These are phyloP conservation scores for Rhodotorula glutinis DNA, from an alignment of 1,284 basidiomycete species.

Conservation along the genomic window DNA sequence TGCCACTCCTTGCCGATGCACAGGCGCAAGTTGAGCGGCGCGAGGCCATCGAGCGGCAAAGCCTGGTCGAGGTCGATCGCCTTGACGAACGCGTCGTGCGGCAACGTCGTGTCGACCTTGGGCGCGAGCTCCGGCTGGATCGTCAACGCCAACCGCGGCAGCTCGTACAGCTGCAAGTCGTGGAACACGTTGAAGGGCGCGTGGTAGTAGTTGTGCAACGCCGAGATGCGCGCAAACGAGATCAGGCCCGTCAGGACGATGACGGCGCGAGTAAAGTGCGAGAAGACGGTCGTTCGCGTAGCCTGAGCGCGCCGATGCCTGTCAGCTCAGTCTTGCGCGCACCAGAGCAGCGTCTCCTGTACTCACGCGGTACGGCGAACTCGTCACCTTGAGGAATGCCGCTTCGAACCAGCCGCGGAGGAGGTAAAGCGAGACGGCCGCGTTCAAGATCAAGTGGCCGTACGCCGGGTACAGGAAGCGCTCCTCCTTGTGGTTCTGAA, in stretches of 20 bases:
- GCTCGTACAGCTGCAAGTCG: slow-evolving; percentile 71
- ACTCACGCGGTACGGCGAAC: slow-evolving; percentile 75
- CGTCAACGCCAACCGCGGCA: slow-evolving; percentile 71
- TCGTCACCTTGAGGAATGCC: slow-evolving; percentile 67
- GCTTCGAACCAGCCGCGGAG: slow-evolving; percentile 79
- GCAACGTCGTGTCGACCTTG: slow-evolving; percentile 29
- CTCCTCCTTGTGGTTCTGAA: slow-evolving; percentile 95
- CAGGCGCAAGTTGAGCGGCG: slow-evolving; percentile 69
- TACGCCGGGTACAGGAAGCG: slow-evolving; percentile 96
- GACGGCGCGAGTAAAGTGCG: slow-evolving; percentile 67
- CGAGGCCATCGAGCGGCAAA: slow-evolving; percentile 66
- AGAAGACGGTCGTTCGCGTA: slow-evolving; percentile 69
- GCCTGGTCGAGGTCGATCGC: slow-evolving; percentile 52
- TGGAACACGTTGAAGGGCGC: slow-evolving; percentile 74
- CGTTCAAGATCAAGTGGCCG: slow-evolving; percentile 88
- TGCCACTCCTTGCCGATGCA: slow-evolving; percentile 97
- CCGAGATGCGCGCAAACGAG: slow-evolving; percentile 73
- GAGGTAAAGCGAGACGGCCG: slow-evolving; percentile 78
- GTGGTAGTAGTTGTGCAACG: slow-evolving; percentile 84
- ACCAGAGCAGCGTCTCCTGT: too few species aligned
- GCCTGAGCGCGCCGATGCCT: slow-evolving; percentile 56
- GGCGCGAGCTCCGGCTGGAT: slow-evolving; percentile 51
- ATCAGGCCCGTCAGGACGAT: slow-evolving; percentile 64
- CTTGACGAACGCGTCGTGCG: slow-evolving; percentile 27
- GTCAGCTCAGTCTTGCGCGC: neutral